These are phyloP conservation scores for Rhododendron henanense DNA, from an alignment of 148 eudicot genomes.

Conservation along the genomic window DNA sequence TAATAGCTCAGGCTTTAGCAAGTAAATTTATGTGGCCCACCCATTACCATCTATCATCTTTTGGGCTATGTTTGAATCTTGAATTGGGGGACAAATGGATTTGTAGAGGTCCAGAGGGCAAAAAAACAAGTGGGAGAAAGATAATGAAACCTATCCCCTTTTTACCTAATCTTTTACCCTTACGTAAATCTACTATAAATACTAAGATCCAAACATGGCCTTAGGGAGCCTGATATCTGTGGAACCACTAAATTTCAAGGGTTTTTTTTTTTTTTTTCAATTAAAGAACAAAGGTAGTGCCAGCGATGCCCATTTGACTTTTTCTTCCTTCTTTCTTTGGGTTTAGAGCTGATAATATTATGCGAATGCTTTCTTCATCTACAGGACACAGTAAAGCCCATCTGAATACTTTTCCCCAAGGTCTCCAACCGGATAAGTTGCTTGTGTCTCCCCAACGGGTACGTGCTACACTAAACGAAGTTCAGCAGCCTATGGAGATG, in stretches of 20 bases:
- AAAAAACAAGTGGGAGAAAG: background rate
- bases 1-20: background rate
- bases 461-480: slow-evolving; percentile 24
- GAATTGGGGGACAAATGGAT: background rate
- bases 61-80: background rate
- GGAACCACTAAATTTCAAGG: background rate
- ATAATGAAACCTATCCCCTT: background rate
- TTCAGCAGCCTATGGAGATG: slow-evolving; percentile 28
- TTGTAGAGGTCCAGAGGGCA: background rate
- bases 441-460: slow-evolving; percentile 28
- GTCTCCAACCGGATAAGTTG: slow-evolving; percentile 32
- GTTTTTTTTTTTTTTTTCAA: background rate
- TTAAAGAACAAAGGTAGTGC: background rate
- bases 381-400: slow-evolving; percentile 43
- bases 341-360: slow-evolving; percentile 10
- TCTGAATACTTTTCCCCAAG: slow-evolving; percentile 28
- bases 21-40: background rate
- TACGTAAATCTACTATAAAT: background rate
- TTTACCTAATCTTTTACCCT: background rate
- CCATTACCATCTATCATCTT: background rate
- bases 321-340: background rate
- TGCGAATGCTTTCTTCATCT: slow-evolving; percentile 15
- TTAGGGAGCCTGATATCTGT: background rate
- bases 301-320: background rate
- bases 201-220: background rate